These are phyloP conservation scores for Aspergillus sclerotioniger DNA, from an alignment of 495 filamentous ascomycete genomes.

Conservation along the genomic window DNA sequence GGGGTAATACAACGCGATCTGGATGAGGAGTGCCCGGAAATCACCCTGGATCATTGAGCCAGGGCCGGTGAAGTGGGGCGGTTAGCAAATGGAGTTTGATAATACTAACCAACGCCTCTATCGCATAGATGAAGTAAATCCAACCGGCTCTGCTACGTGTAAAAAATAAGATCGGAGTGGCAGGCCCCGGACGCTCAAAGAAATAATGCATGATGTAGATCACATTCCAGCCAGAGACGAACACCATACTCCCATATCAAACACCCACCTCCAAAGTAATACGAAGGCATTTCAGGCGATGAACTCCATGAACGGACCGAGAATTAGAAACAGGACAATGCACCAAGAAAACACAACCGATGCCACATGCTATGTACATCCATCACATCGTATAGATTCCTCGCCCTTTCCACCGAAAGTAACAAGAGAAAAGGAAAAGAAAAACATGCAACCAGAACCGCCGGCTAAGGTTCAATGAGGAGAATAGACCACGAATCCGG, in stretches of 20 bases:
- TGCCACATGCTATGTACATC: constrained; percentile 29
- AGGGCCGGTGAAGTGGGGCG: no score
- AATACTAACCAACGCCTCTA: background rate
- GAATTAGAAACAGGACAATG: constrained; percentile 13
- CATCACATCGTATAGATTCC: constrained; percentile 24
- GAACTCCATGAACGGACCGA: constrained; percentile 16
- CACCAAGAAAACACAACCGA: constrained; percentile 17
- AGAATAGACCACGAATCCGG: background rate
- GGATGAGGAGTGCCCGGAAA: no score
- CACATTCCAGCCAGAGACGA: constrained; percentile 19
- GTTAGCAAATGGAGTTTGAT: background rate
- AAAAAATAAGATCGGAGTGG: background rate
- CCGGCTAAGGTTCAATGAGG: background rate
- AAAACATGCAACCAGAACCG: constrained; percentile 1
- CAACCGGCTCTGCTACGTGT: background rate
- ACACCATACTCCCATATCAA: constrained; percentile 29
- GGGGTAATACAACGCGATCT: no score
- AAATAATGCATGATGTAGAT: constrained; percentile 8
- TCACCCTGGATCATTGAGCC: no score
- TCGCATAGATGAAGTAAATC: background rate
- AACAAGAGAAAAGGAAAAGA: constrained; percentile 9
- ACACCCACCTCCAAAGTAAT: constrained; percentile 22
- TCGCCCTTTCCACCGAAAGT: constrained; percentile 7
- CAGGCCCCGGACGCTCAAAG: background rate
- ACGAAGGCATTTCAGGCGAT: constrained; percentile 15